These are phyloP conservation scores for Apostasia shenzhenica DNA, from an alignment of 106 monocot species.

Conservation along the genomic window DNA sequence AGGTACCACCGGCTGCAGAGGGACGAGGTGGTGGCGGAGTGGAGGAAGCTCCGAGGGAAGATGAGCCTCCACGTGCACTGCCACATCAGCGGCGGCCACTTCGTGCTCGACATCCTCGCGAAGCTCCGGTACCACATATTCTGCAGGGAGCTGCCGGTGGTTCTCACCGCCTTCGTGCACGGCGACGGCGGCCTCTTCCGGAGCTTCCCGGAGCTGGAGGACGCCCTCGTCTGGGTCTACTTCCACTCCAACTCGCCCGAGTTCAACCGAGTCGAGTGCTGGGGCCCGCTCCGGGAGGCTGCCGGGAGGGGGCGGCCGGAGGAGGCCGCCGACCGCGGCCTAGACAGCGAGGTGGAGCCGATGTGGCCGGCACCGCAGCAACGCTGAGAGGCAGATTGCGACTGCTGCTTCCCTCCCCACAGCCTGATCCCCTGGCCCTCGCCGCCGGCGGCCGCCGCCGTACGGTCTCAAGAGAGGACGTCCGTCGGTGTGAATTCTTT, in stretches of 20 bases:
- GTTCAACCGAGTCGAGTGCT: conserved; percentile 79
- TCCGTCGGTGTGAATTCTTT: no score
- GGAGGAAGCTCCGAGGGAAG: conserved; percentile 79
- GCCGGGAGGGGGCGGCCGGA: conserved; percentile 5
- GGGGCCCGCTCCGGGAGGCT: conserved; percentile 70
- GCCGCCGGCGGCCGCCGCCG: not conserved
- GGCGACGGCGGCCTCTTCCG: conserved; percentile 61
- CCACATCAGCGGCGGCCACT: conserved; percentile 93
- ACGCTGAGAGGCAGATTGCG: conserved; percentile 35
- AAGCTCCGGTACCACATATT: conserved; percentile 80
- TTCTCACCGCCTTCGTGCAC: conserved; percentile 82
- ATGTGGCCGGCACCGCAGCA: conserved; percentile 9
- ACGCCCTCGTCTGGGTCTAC: conserved; percentile 84
- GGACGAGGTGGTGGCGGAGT: conserved; percentile 96
- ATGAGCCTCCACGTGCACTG: conserved; percentile 98
- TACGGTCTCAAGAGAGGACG: no score
- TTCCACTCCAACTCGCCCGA: conserved; percentile 83
- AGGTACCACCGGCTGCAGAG: conserved; percentile 88
- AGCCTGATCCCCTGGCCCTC: conserved; percentile 37
- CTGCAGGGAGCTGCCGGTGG: conserved; percentile 82
- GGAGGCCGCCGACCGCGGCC: not conserved
- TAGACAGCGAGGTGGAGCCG: not conserved
- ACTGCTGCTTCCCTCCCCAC: conserved; percentile 43
- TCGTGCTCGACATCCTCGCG: conserved; percentile 83
- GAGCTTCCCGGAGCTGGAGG: conserved; percentile 68